Percentiles rank a stretch among this genome's conserved stretches.
Conservation (phyloP, 192 early-diverging fungal genomes). For the Entomortierella chlamydospora region DNA sequence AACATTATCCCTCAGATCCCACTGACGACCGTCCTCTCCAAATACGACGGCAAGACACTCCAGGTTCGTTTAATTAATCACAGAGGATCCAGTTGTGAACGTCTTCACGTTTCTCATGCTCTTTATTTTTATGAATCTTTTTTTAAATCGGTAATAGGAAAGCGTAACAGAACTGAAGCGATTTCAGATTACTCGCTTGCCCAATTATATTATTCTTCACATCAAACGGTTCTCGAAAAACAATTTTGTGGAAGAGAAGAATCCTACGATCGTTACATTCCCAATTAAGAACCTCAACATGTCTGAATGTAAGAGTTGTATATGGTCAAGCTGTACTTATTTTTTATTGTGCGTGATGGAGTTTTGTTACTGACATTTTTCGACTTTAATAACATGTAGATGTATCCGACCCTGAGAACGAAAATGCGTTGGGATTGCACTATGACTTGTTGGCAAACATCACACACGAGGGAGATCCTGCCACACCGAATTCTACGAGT, state of each 20-base stretch:
- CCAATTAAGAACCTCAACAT: conserved; percentile 89
- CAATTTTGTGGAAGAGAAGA: conserved; percentile 88
- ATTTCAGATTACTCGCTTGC: conserved; percentile 81
- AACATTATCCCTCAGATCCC: conserved; percentile 95
- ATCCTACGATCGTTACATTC: conserved; percentile 97
- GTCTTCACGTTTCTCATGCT: no score
- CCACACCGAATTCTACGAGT: conserved; percentile 68
- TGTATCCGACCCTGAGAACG: conserved; percentile 57
- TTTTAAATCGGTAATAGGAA: conserved; percentile 54
- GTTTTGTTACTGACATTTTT: no score
- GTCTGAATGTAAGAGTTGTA: conserved; percentile 72
- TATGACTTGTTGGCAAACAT: conserved; percentile 95
- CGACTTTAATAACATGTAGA: conserved; percentile 27
- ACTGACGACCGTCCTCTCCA: conserved; percentile 79
- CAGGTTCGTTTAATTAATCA: conserved; percentile 56
- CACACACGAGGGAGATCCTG: conserved; percentile 85
- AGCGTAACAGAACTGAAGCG: conserved; percentile 67
- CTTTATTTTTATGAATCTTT: neutral
- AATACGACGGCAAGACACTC: conserved; percentile 84
- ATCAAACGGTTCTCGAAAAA: conserved; percentile 92
- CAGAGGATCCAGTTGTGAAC: no score
- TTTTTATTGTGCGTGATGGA: no score
- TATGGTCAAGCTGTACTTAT: no score
- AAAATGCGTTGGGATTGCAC: conserved; percentile 53
- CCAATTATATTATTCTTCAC: conserved; percentile 90